phyloP scores from a whole-genome alignment of 768 basidiomycete genomes.

The Mycena venus region DNA sequence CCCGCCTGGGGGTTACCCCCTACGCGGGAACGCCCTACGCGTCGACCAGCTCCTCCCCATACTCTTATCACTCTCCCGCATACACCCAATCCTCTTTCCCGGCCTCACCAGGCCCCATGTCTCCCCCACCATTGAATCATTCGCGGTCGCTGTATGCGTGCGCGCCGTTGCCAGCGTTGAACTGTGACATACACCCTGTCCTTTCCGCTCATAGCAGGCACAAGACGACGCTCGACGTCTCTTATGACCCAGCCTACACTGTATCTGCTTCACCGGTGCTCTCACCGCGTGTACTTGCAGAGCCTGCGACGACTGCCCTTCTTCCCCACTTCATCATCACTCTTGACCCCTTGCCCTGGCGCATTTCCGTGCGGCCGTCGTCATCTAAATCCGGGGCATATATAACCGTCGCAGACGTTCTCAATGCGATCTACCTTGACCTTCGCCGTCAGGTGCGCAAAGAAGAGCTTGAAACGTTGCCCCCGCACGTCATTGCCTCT shows the following conservation, averaged over 20 bases:
- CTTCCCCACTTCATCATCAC: constrained; percentile 39
- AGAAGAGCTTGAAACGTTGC: constrained; percentile 48
- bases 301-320: constrained; percentile 39
- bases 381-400: constrained; percentile 34
- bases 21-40: constrained; percentile 4
- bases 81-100: constrained; percentile 26
- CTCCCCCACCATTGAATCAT: constrained; percentile 33
- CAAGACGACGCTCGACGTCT: constrained; percentile 29
- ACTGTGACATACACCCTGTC: constrained; percentile 12
- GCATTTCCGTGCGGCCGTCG: constrained; percentile 34
- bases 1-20: constrained; percentile 4
- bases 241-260: constrained; percentile 30
- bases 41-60: constrained; percentile 15
- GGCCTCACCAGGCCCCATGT: constrained; percentile 20
- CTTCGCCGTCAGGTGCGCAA: constrained; percentile 50
- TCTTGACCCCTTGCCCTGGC: constrained; percentile 37
- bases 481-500: constrained; percentile 36
- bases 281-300: constrained; percentile 34
- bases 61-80: constrained; percentile 23
- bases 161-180: constrained; percentile 22
- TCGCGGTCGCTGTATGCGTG: constrained; percentile 27
- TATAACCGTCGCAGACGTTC: constrained; percentile 54
- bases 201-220: constrained; percentile 5
- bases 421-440: constrained; percentile 54
- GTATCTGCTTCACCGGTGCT: constrained; percentile 20